Evolutionary conservation across 83 land plant genomes (phyloP), one percentile per base, ranked within the genome.

Genomic region (Thuja plicata): DNA sequence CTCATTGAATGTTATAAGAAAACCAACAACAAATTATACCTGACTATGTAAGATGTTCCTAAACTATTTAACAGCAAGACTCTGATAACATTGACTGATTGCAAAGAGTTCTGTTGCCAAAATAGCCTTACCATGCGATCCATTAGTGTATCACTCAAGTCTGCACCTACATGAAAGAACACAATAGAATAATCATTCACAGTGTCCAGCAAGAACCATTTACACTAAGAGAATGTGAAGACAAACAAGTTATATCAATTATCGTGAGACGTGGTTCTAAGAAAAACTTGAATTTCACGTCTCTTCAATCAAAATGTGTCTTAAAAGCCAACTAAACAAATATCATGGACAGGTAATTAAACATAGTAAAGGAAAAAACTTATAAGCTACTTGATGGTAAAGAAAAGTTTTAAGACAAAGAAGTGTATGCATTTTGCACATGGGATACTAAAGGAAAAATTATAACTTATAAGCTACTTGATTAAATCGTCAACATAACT

Each of bases 91-190:
- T 87, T 85, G 73, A 32, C 3, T 37, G 35, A 37, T 78, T 32
- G 48, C 84, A 71, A 88, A 62, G n/a, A 52, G 35, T n/a, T 17
- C 30, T n/a, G 5, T 16, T 71, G 46, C 10, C 79, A 71, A 46
- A 62, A 40, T 81, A 50, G 19, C n/a, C 87, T 89, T 94, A 98
- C 99, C 99, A 98, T 98, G 82, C 99, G 99, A 87, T 98, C 99
- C 99, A 98, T 98, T 88, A 98, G 91, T 19, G 99, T 98, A 91
- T 98, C 99, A 81, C 99, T 98, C 90, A 98, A 91, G 91, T 98
- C 99, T 5, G 99, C 99, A 92, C 98, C 99, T 98, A 93, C 71
- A 86, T 86, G 52, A 73, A 37, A 54, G 16, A 41, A 86, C 48
- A 35, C 85, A 2, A 15, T 34, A 84, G 27, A 84, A 50, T n/a